Base-by-base conservation (phyloP, 1,139 yeast genomes). In the Yamadazyma kanchanaburiensis region DNA sequence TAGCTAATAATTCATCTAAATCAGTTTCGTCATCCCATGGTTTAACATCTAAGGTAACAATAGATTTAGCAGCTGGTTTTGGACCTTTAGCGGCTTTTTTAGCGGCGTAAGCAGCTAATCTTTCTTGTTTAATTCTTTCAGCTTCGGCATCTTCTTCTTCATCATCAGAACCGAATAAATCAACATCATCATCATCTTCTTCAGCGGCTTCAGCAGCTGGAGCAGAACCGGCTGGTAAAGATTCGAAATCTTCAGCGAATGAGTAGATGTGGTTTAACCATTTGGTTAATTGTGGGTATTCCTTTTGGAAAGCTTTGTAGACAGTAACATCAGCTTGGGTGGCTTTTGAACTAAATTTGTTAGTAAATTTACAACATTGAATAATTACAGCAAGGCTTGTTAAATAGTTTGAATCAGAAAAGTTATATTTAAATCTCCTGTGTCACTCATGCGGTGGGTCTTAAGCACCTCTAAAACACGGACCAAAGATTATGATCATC, bases 1-100 rank as follows among this genome's bases (percentile, higher is more conserved):
- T 77, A 40, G 81, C 89, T 53, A 86, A 70, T 71, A 91, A 65
- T 67, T 80, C 81, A 39, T 91, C 95, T 65, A 94, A 77, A 64
- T 89, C 81, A 49, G 98, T 91, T 77, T 91, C 97, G 58, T 91
- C 97, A 70, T 91, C 98, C 98, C 98, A 91, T 71, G 96, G 97
- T 83, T 91, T 91, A 53, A 91, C 95, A 56, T 91, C 98, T 58
- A 91, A 61, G 56, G 98, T 91, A 58, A 91, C 95, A 51, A 88
- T 74, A 44, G 97, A 86, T 79, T 91, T 91, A 60, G 98, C 97
- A 68, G 96, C 95, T 57, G 96, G 87, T 79, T 87, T 87, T 58
- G 97, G 87, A 64, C 94, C 94, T 74, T 85, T 85, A 50, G 94
- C 81, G 49, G 95, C 95, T 83, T 91, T 91, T 82, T 85, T 88